Conservation (phyloP, 108 stramenopile genomes). For the Hondaea fermentalgiana region DNA sequence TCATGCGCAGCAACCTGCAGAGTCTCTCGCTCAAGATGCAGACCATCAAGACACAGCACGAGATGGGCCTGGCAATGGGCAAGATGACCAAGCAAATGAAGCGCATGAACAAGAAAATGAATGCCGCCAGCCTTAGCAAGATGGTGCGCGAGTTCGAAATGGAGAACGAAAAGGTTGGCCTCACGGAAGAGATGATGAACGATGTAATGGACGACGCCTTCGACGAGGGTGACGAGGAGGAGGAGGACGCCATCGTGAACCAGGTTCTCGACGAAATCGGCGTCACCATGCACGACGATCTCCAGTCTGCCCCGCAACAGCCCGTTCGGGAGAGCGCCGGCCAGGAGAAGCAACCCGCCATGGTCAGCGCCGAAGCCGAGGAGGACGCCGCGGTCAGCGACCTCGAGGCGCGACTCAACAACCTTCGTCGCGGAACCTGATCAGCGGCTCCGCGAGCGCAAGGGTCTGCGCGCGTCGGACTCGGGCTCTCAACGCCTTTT, state of each 20-base stretch:
- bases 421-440: conserved; percentile 36
- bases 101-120: conserved; percentile 37
- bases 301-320: conserved; percentile 28
- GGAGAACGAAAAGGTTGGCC: conserved; percentile 43
- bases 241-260: conserved; percentile 41
- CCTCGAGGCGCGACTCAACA: conserved; percentile 47
- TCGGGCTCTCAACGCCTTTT: no score
- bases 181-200: conserved; percentile 45
- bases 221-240: conserved; percentile 49
- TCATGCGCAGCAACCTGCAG: conserved; percentile 15
- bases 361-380: conserved; percentile 27
- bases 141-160: conserved; percentile 40
- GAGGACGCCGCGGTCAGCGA: conserved; percentile 42
- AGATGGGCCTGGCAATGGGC: conserved; percentile 9
- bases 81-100: conserved; percentile 32
- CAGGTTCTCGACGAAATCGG: conserved; percentile 49
- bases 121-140: conserved; percentile 28
- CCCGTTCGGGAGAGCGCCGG: conserved; percentile 22
- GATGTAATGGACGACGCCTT: conserved; percentile 52
- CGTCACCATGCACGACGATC: conserved; percentile 30
- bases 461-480: no score
- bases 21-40: conserved; percentile 10
- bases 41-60: conserved; percentile 14
- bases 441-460: no score
- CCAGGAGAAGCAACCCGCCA: conserved; percentile 19